Conservation (phyloP, 176 grass and related monocot genomes). For the Carex scoparia region DNA sequence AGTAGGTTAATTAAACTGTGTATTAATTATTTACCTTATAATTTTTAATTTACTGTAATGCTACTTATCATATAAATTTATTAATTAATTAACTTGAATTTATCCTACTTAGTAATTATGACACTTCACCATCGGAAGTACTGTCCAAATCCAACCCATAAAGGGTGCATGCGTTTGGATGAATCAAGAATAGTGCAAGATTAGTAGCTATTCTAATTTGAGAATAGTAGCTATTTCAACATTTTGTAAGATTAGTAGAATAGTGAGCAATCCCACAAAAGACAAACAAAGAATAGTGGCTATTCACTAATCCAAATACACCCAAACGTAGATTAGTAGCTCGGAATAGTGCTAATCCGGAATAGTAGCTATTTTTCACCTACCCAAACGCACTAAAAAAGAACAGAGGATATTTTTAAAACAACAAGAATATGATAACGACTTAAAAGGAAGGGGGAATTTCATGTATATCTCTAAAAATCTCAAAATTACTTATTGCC, state of each 20-base stretch:
- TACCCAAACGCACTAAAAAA: neutral
- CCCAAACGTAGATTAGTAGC: too few relatives aligned
- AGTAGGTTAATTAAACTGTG: slow-evolving; percentile 30
- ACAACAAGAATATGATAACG: neutral
- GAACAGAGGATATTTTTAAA: neutral
- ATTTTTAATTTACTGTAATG: neutral
- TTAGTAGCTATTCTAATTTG: too few relatives aligned
- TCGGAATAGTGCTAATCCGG: too few relatives aligned
- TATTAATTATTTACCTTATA: neutral
- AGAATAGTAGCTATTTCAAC: too few relatives aligned
- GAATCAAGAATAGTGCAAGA: too few relatives aligned
- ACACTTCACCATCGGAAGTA: neutral
- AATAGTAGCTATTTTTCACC: too few relatives aligned
- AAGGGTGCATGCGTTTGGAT: neutral
- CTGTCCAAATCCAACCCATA: neutral
- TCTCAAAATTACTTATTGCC: too few relatives aligned
- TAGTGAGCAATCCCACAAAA: too few relatives aligned
- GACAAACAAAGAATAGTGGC: too few relatives aligned
- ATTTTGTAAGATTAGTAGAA: too few relatives aligned
- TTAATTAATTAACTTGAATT: neutral
- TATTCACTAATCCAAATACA: too few relatives aligned
- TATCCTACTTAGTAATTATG: neutral
- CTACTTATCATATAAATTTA: neutral
- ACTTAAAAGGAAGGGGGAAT: neutral
- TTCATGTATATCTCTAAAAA: too few relatives aligned